phyloP scores from a whole-genome alignment of 768 basidiomycete genomes.

The Boletus rubescentipes region DNA sequence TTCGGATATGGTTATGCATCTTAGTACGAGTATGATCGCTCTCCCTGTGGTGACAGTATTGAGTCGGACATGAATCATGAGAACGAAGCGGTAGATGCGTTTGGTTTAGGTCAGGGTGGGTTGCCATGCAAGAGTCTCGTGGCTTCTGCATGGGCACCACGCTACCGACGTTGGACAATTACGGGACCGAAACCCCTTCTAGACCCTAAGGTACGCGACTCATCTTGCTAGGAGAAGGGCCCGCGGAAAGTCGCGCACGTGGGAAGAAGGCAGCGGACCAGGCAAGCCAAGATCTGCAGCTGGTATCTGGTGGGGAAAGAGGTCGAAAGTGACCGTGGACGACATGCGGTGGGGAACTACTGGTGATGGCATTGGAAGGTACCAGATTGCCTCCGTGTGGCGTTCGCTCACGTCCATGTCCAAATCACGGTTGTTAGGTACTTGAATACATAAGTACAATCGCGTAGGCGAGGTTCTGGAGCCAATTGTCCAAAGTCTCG shows the following conservation, averaged over 20 bases:
- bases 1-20: slow-evolving; percentile 24
- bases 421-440: neutral
- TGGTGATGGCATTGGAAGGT: neutral
- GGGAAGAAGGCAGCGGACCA: too few species aligned
- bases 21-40: slow-evolving; percentile 4
- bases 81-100: neutral
- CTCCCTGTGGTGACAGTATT: neutral
- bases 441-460: neutral
- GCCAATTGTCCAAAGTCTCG: neutral
- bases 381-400: slow-evolving; percentile 22
- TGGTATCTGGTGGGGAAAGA: too few species aligned
- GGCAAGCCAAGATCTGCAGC: too few species aligned
- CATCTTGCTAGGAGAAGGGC: too few species aligned
- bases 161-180: slow-evolving; percentile 9
- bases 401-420: neutral
- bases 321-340: too few species aligned
- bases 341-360: too few species aligned
- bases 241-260: too few species aligned
- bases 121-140: slow-evolving; percentile 15
- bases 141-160: slow-evolving; percentile 20
- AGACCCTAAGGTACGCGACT: slow-evolving; percentile 1
- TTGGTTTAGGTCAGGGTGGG: slow-evolving; percentile 4
- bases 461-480: slow-evolving; percentile 1
- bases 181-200: slow-evolving; percentile 1
- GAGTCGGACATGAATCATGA: neutral